A percentile compares a stretch with the other conserved stretches of the same genome.
Evolutionary conservation across 495 filamentous ascomycete species (phyloP).

Genomic region (Hypoxylon perforatum): DNA sequence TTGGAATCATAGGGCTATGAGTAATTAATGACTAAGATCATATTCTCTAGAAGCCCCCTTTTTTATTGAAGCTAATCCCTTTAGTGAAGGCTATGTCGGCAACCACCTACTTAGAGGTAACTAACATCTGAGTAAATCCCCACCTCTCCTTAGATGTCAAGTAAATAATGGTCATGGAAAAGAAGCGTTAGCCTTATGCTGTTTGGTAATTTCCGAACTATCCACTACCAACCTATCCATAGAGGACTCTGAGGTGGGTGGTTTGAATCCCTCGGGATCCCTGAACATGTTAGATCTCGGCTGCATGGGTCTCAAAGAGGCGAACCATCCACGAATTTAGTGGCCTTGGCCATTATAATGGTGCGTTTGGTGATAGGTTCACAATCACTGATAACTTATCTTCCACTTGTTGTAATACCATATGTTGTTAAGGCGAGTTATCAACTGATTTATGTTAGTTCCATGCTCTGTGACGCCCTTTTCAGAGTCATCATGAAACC

Average conservation of each 20-base stretch:
- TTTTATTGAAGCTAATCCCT: not conserved
- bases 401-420: too few relatives aligned
- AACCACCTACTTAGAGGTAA: not conserved
- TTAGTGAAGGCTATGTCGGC: not conserved
- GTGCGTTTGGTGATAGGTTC: not conserved
- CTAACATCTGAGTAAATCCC: not conserved
- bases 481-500: too few relatives aligned
- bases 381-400: too few relatives aligned
- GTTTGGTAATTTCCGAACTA: slow-evolving; percentile 29
- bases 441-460: too few relatives aligned
- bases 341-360: slow-evolving; percentile 5
- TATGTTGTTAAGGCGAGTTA: too few relatives aligned
- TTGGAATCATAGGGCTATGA: not conserved
- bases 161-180: not conserved
- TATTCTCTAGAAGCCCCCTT: too few relatives aligned
- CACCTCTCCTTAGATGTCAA: too few relatives aligned
- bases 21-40: not conserved
- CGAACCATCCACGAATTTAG: slow-evolving; percentile 28
- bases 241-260: slow-evolving; percentile 5
- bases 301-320: slow-evolving; percentile 23
- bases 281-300: slow-evolving; percentile 30
- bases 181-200: not conserved
- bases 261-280: slow-evolving; percentile 22
- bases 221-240: slow-evolving; percentile 14
- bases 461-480: too few relatives aligned